Evolutionary conservation across 441 rosid genomes (phyloP), one percentile per base, ranked within the genome.

Genomic region (Macaranga tanarius): DNA sequence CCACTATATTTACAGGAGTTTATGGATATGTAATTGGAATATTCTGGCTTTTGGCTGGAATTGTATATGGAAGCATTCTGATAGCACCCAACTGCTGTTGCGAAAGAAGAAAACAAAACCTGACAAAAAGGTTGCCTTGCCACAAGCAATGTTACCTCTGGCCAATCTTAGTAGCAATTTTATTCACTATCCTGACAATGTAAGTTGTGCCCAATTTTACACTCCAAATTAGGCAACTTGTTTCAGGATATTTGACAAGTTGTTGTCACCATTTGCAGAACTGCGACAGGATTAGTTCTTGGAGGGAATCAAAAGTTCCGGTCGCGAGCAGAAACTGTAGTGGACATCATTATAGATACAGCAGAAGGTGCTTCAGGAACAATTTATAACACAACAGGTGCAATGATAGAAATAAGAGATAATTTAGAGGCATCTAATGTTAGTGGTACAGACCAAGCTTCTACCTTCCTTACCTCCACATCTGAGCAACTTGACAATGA

Each of bases 231-330:
- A 23, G 17, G 57, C 19, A 10, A 16, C 26, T 16, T 38, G 42
- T 12, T 5, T 9, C 38, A 9, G 34, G 23, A 42, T 65, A 0
- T 6, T 7, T 72, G 34, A 71, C 34, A 45, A 60, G 13, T 38
- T 2, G 8, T 44, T 31, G 38, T 22, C 0, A 12, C 55, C 34
- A 8, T 23, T 34, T 74, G 77, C 87, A 90, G 96, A 76, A 79
- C 63, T 74, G 89, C 89, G 40, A 59, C 87, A 0, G 93, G 90
- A 20, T 65, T 90, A 57, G 90, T 83, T 70, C 83, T 90, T 17
- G 93, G 92, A 23, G 92, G 88, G 23, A 89, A 73, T 69, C 84
- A 72, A n/a, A 84, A 67, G 62, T 90, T 87, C 76, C 85, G 81
- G 56, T 85, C 88, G 0, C 71, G 77, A 70, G 89, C 89, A 1